Percentiles rank a stretch among this genome's conserved stretches.
These are phyloP conservation scores for Peronosclerospora sorghi DNA, from an alignment of 352 stramenopile genomes.

Conservation along the genomic window DNA sequence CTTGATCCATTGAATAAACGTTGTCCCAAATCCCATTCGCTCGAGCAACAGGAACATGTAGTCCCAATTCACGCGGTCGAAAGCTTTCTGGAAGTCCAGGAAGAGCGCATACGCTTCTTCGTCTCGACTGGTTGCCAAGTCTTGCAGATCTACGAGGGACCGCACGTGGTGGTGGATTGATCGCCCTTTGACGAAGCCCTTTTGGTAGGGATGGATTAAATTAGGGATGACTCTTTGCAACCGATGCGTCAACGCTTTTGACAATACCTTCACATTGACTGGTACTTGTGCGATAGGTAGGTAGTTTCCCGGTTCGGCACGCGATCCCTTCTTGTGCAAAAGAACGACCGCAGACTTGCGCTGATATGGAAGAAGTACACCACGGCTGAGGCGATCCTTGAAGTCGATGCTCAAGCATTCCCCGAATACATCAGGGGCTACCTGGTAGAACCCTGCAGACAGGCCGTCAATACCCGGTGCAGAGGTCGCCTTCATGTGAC, in stretches of 20 bases:
- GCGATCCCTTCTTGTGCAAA: slow-evolving; percentile 4
- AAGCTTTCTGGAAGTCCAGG: slow-evolving; percentile 1
- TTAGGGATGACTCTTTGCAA: background rate
- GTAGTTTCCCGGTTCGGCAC: slow-evolving; percentile 1
- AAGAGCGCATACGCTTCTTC: background rate
- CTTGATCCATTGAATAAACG: background rate
- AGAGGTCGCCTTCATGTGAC: background rate
- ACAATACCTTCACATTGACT: background rate
- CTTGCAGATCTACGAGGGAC: background rate
- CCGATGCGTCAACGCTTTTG: slow-evolving; percentile 1
- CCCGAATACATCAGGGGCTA: background rate
- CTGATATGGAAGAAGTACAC: background rate
- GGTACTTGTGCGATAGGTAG: slow-evolving; percentile 4
- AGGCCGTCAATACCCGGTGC: background rate
- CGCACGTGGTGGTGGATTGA: background rate
- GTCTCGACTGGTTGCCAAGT: background rate
- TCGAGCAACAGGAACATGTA: slow-evolving; percentile 1
- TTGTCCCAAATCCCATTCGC: background rate
- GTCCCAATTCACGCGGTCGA: slow-evolving; percentile 1
- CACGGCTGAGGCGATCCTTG: background rate
- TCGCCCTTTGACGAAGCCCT: background rate
- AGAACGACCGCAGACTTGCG: slow-evolving; percentile 1
- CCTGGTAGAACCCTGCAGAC: background rate
- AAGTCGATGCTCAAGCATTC: background rate
- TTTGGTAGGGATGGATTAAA: background rate